Base-by-base conservation (phyloP, 352 stramenopile species). In the Phytophthora hybrid region DNA sequence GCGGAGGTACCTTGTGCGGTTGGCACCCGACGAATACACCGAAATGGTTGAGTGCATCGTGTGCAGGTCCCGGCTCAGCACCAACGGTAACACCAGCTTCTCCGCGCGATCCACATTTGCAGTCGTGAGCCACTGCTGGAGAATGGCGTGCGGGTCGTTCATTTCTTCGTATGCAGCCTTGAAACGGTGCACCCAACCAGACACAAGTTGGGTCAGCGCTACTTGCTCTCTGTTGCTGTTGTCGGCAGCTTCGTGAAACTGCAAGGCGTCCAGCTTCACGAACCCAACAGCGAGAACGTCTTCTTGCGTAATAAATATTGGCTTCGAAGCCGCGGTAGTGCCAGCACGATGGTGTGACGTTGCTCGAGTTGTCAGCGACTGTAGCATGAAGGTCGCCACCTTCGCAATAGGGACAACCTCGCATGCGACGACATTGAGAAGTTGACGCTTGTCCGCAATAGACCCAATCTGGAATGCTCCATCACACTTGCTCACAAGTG, bases 21-120 rank as follows among this genome's bases (percentile, higher is more conserved):
- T 91, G 16, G 80, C 70, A 1, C 83, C 86, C 9, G 88, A 93
- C 23, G 72, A 82, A n/a, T 84, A 85, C 5, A 93, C 80, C 16
- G 85, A 94, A 67, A 96, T 83, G 29, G 84, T 89, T 32, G 87
- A 92, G 65, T 94, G 84, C 59, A 93, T 88, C 14, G 87, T 93
- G 63, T 94, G 86, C 63, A 96, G 69, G 52, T 96, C 90, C 11
- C 88, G 82, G 5, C 71, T 76, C 13, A 93, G 47, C 18, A 95
- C 79, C 0, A 62, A 74, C 23, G 82, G 55, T 29, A 90, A 75
- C 19, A 47, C 74, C 7, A 90, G 59, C 32, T 74, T 78, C 19
- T 63, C 55, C 3, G 76, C 66, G 23, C 74, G 71, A 63, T 88
- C 78, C 1, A 78, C 60, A 61, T 94, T 95, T 31, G 81, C 79